Conservation (phyloP, 306 rosid species). For the Prunus mongolica region DNA sequence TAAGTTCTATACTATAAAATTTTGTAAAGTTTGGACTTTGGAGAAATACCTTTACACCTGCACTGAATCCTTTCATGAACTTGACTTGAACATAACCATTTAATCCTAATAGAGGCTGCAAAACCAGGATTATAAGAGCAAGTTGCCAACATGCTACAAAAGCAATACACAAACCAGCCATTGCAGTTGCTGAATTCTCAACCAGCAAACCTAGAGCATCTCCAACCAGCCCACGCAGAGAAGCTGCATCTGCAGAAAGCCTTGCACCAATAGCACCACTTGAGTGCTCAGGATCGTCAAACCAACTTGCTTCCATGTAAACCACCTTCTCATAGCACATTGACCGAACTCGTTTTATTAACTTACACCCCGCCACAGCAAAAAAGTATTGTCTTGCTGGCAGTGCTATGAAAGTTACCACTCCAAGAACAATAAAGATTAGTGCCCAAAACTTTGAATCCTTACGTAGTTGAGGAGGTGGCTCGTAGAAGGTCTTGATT, state of each 20-base stretch:
- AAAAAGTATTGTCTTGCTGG: slow-evolving; percentile 56
- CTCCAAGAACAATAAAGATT: slow-evolving; percentile 41
- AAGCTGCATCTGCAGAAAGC: slow-evolving; percentile 72
- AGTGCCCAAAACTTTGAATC: slow-evolving; percentile 67
- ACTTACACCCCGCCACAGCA: slow-evolving; percentile 62
- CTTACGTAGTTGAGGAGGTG: slow-evolving; percentile 48
- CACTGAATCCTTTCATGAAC: slow-evolving; percentile 58
- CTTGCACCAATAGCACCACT: slow-evolving; percentile 78
- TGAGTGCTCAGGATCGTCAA: slow-evolving; percentile 63
- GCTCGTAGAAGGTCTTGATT: slow-evolving; percentile 57
- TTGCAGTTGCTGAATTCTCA: slow-evolving; percentile 41
- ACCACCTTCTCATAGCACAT: slow-evolving; percentile 67
- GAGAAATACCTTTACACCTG: slow-evolving; percentile 58
- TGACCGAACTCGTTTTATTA: slow-evolving; percentile 57
- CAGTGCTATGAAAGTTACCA: slow-evolving; percentile 22
- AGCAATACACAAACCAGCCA: slow-evolving; percentile 59
- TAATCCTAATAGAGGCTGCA: slow-evolving; percentile 51
- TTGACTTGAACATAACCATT: slow-evolving; percentile 49
- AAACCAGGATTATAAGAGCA: slow-evolving; percentile 51
- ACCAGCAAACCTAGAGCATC: slow-evolving; percentile 66
- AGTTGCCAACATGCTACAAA: slow-evolving; percentile 64
- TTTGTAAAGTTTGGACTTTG: background rate
- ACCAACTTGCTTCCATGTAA: slow-evolving; percentile 78
- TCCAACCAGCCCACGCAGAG: slow-evolving; percentile 60
- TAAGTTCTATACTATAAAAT: background rate